Conservation (phyloP, 2,329 filamentous ascomycete genomes). For the Colletotrichum kahawae region DNA sequence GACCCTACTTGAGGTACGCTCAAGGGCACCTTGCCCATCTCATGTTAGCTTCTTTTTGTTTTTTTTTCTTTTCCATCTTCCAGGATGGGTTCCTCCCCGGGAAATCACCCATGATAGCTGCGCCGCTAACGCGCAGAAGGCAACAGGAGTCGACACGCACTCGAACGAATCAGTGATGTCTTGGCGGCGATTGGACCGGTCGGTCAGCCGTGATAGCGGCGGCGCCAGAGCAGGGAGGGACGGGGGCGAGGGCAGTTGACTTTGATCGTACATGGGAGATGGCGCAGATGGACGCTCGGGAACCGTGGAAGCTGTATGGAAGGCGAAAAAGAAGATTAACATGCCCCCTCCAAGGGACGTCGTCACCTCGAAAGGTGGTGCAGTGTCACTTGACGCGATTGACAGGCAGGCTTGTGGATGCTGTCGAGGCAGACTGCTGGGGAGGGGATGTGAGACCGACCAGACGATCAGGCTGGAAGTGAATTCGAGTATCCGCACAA, state of each 20-base stretch:
- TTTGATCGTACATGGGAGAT: conserved; percentile 7
- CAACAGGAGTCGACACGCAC: neutral
- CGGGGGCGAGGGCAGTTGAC: neutral
- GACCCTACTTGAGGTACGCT: neutral
- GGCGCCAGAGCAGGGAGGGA: neutral
- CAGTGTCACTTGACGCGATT: neutral
- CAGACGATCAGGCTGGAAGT: neutral
- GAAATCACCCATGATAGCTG: conserved; percentile 10
- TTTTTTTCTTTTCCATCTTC: neutral
- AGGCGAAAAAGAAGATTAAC: neutral
- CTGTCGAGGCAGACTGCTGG: neutral
- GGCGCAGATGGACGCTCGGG: neutral
- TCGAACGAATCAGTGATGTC: neutral
- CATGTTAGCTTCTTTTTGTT: neutral
- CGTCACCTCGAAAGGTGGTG: neutral
- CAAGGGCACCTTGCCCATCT: neutral
- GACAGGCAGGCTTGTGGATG: neutral
- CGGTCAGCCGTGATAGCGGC: neutral
- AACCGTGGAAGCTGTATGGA: conserved; percentile 11
- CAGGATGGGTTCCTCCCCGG: neutral
- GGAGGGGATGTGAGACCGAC: neutral
- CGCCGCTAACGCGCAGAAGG: neutral
- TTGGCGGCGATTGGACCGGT: conserved; percentile 3
- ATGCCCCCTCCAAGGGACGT: neutral
- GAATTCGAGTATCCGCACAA: neutral